Base-by-base conservation (phyloP, 805 yeast species). In the Candida succiphila region DNA sequence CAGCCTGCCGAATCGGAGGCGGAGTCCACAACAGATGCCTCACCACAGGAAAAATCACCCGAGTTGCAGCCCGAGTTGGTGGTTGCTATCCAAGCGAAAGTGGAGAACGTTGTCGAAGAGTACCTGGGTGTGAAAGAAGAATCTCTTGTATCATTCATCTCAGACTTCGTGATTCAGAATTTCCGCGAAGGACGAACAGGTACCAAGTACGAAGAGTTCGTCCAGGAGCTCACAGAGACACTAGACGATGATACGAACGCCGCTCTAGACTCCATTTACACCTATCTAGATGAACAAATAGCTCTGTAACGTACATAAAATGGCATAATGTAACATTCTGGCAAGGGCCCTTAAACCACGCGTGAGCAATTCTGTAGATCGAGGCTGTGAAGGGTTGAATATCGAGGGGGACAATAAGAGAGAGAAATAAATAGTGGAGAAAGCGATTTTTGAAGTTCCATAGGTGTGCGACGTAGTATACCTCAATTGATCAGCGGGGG, bases 61-160 rank as follows among this genome's bases (percentile, higher is more conserved):
- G 37, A 35, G 2, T n/a, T n/a, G n/a, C n/a, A n/a, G n/a, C n/a
- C n/a, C n/a, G 7, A 23, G 2, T 24, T 49, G 3, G 37, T 59
- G 18, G 45, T 37, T 0, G 21, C 43, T 7, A 41, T 72, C 17
- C 54, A 55, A 22, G 42, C 44, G 1, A 63, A 62, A 37, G 53
- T 73, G 16, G 60, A 55, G n/a, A 50, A 48, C 3, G 55, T 69
- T 30, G 51, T 75, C 22, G 74, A 65, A 35, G 75, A 72, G 36
- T 68, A 61, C 36, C 48, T 75, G 30, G 82, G 80, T 2, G 56
- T 70, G 29, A 54, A 57, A 32, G 83, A 75, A 39, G 72, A 67
- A 12, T 65, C 69, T 28, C 56, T 75, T 39, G 52, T 63, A 12
- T 60, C 61, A 2, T 69, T 65, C 33, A 59, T 75, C 20, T 44